Evolutionary conservation across 2,329 filamentous ascomycete species (phyloP).

Genomic region (Camptophora hylomeconis): DNA sequence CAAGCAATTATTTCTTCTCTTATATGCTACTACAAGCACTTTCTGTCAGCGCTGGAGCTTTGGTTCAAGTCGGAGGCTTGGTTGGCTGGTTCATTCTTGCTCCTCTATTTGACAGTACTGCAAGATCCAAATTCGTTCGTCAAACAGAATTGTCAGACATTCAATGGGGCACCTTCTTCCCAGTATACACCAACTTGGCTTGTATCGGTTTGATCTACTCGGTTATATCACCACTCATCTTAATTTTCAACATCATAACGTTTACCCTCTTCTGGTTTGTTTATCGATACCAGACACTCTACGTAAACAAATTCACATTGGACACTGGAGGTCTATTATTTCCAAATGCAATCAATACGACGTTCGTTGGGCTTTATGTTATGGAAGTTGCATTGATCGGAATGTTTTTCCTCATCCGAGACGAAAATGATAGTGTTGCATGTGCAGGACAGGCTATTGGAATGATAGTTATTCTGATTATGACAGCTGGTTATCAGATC

Average conservation of each 20-base stretch:
- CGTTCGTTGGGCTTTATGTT: slow-evolving; percentile 87
- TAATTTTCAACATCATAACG: slow-evolving; percentile 85
- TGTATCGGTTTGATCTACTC: slow-evolving; percentile 85
- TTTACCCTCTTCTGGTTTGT: slow-evolving; percentile 88
- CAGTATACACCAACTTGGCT: slow-evolving; percentile 91
- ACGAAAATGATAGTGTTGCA: slow-evolving; percentile 39
- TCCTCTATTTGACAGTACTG: slow-evolving; percentile 70
- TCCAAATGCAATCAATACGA: slow-evolving; percentile 83
- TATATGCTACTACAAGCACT: slow-evolving; percentile 95
- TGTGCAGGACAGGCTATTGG: slow-evolving; percentile 67
- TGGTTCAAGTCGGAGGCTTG: slow-evolving; percentile 71
- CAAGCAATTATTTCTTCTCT: slow-evolving; percentile 94
- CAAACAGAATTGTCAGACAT: slow-evolving; percentile 68
- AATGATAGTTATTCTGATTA: slow-evolving; percentile 63
- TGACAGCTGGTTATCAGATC: slow-evolving; percentile 67
- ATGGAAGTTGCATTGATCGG: slow-evolving; percentile 87
- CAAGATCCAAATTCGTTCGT: slow-evolving; percentile 67
- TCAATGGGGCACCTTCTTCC: slow-evolving; percentile 88
- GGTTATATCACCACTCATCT: slow-evolving; percentile 77
- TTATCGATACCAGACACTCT: slow-evolving; percentile 92
- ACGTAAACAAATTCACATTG: slow-evolving; percentile 75
- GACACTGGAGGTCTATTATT: slow-evolving; percentile 92
- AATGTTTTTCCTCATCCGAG: slow-evolving; percentile 66
- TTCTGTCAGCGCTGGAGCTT: slow-evolving; percentile 75
- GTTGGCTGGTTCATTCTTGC: slow-evolving; percentile 71